Conservation (phyloP, 257 asterid genomes). For the Ilex aquifolium region DNA sequence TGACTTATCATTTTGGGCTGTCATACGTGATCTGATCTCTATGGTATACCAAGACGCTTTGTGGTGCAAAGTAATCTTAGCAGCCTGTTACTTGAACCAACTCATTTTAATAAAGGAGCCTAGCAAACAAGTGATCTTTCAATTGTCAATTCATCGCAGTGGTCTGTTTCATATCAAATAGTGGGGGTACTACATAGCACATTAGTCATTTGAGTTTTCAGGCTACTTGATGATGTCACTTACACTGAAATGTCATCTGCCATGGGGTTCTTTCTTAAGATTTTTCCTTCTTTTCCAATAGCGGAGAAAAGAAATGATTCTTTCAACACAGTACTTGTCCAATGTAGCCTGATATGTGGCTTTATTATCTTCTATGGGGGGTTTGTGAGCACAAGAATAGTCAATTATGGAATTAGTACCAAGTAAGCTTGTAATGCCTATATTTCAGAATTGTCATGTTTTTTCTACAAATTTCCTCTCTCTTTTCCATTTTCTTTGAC, state of each 20-base stretch:
- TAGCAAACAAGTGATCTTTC: too few species aligned
- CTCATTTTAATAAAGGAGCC: background rate
- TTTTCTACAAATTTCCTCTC: background rate
- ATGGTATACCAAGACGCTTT: background rate
- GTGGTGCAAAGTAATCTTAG: background rate
- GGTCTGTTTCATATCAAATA: too few species aligned
- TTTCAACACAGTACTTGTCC: background rate
- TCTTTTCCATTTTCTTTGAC: background rate
- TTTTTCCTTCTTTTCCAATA: too few species aligned
- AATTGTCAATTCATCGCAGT: too few species aligned
- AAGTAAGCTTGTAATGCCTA: background rate
- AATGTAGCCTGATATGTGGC: background rate
- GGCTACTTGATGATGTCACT: background rate
- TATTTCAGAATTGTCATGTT: background rate
- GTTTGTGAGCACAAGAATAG: background rate
- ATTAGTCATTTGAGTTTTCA: background rate
- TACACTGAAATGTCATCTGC: background rate
- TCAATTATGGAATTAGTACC: too few species aligned
- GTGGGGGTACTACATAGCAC: too few species aligned
- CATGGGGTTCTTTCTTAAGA: too few species aligned
- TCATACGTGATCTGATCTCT: too few species aligned
- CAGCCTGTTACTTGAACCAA: background rate
- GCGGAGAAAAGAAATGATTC: too few species aligned
- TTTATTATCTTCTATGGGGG: background rate
- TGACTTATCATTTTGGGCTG: too few species aligned